Percentiles rank a stretch among this genome's conserved stretches.
These are phyloP conservation scores for Vitis rupestris DNA, from an alignment of 164 flowering plant species.

Conservation along the genomic window DNA sequence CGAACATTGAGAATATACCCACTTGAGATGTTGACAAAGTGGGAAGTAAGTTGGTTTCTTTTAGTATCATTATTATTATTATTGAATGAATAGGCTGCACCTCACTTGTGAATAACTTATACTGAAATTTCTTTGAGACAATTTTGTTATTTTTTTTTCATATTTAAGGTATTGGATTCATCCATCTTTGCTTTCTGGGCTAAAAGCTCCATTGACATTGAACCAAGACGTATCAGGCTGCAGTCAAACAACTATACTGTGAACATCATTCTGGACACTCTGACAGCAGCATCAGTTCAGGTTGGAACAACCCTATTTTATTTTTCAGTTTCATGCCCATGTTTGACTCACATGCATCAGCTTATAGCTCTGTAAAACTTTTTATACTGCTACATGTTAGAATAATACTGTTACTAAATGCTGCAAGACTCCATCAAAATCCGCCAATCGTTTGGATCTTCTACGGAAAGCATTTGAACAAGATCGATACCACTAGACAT, in stretches of 20 bases:
- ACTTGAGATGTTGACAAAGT: constrained; percentile 84
- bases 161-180: constrained; percentile 56
- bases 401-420: too few relatives aligned
- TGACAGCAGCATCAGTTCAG: constrained; percentile 95
- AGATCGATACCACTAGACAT: too few relatives aligned
- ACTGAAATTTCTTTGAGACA: neutral
- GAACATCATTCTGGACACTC: constrained; percentile 77
- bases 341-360: too few relatives aligned
- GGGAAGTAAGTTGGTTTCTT: constrained; percentile 59
- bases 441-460: too few relatives aligned
- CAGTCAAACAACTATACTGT: constrained; percentile 91
- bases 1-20: constrained; percentile 90
- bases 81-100: neutral
- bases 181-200: constrained; percentile 88
- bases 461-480: too few relatives aligned
- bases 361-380: too few relatives aligned
- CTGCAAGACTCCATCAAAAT: too few relatives aligned
- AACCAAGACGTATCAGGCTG: constrained; percentile 87
- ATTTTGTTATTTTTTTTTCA: constrained; percentile 8
- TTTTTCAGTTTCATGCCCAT: too few relatives aligned
- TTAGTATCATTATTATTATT: neutral
- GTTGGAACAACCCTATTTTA: constrained; percentile 24
- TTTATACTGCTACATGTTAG: too few relatives aligned
- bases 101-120: too few relatives aligned
- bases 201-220: constrained; percentile 88